phyloP scores from a whole-genome alignment of 495 filamentous ascomycete genomes.

The Penicillium fimorum region DNA sequence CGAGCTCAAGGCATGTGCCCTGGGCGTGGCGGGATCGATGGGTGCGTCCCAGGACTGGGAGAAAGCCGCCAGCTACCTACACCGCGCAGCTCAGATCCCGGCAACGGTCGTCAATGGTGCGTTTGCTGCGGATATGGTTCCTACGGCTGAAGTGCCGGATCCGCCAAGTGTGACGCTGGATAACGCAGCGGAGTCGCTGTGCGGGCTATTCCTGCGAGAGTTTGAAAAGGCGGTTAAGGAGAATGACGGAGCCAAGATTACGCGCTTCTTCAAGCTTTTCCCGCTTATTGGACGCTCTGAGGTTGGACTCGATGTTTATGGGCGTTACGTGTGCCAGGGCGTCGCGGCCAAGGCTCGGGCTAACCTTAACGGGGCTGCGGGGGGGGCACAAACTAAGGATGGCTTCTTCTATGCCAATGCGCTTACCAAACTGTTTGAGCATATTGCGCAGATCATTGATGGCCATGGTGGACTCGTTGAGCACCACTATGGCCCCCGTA shows the following conservation, averaged over 20 bases:
- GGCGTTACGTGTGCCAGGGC: constrained; percentile 90
- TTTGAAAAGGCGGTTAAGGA: constrained; percentile 90
- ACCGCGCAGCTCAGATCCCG: constrained; percentile 77
- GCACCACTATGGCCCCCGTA: constrained; percentile 84
- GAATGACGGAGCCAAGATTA: constrained; percentile 81
- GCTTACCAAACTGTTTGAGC: constrained; percentile 89
- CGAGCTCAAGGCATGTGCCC: constrained; percentile 92
- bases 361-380: constrained; percentile 65
- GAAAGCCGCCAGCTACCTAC: constrained; percentile 84
- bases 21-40: constrained; percentile 95
- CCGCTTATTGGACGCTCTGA: constrained; percentile 89
- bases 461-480: constrained; percentile 86
- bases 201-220: constrained; percentile 85
- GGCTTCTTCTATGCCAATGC: constrained; percentile 91
- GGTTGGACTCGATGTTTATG: constrained; percentile 90
- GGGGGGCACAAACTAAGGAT: constrained; percentile 59
- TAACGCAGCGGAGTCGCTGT: constrained; percentile 80
- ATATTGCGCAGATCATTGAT: constrained; percentile 94
- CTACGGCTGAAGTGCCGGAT: constrained; percentile 92
- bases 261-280: constrained; percentile 96
- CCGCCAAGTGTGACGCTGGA: constrained; percentile 84
- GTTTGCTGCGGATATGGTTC: constrained; percentile 93
- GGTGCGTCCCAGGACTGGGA: constrained; percentile 99
- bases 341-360: constrained; percentile 78
- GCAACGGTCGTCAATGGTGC: constrained; percentile 71